Conservation (phyloP, 2,329 filamentous ascomycete genomes). For the Arthrobotrys megalospora region DNA sequence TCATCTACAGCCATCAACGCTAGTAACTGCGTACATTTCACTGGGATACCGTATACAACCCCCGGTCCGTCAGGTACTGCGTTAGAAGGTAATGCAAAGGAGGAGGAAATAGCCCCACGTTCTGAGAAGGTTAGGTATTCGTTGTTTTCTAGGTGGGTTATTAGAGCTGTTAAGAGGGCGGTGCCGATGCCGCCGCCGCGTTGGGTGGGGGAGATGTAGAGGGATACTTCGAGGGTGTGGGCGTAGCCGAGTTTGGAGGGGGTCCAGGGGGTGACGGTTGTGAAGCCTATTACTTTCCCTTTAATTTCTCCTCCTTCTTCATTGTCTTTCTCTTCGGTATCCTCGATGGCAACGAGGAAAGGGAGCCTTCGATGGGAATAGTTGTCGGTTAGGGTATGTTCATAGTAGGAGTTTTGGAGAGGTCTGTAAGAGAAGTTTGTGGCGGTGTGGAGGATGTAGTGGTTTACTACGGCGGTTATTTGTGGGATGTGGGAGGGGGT, state of each 20-base stretch:
- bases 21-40: constrained; percentile 37
- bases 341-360: constrained; percentile 34
- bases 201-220: constrained; percentile 35
- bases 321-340: neutral
- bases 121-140: constrained; percentile 45
- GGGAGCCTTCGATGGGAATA: constrained; percentile 17
- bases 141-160: constrained; percentile 31
- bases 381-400: constrained; percentile 7
- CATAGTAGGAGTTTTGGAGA: constrained; percentile 6
- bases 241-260: constrained; percentile 44
- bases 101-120: neutral
- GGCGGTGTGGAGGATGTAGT: constrained; percentile 35
- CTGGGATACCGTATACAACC: neutral
- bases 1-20: constrained; percentile 44
- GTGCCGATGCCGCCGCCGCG: constrained; percentile 28
- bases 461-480: constrained; percentile 44
- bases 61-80: neutral
- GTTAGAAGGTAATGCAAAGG: neutral
- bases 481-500: constrained; percentile 19
- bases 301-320: neutral
- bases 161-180: constrained; percentile 2
- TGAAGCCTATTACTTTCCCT: constrained; percentile 23
- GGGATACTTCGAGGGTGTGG: constrained; percentile 42
- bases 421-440: constrained; percentile 20
- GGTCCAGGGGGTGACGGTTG: constrained; percentile 14